Base-by-base conservation (phyloP, 805 yeast species). In the Starmerella vaccinii region DNA sequence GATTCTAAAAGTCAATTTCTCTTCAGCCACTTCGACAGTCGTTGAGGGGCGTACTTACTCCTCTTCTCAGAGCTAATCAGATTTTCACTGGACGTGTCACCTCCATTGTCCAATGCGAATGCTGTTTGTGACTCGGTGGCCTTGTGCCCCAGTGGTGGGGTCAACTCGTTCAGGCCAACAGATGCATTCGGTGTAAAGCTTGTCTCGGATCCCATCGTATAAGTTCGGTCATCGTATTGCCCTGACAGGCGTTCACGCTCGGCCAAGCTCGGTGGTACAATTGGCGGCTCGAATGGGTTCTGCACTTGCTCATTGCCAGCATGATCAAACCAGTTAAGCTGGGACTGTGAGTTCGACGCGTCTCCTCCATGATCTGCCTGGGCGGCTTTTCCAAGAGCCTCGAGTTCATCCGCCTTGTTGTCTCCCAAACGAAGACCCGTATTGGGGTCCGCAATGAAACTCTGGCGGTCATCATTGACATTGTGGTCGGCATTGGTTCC, bases 381-480 rank as follows among this genome's bases (percentile, higher is more conserved):
- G 4, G 94, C 95, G n/a, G 88, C 85, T 15, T 71, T 63, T 53
- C 95, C 95, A 54, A 86, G 72, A 2, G 89, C 95, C 37, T 80
- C 61, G 53, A 85, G 71, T 52, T 67, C 72, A 38, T 62, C 68
- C 37, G 62, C 65, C 13, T 57, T 62, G 38, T 57, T 57, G 35
- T 47, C 39, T 4, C 48, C 41, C 13, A 29, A 45, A 6, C 43
- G 29, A 19, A 39, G 8, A 1, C 43, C 43, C 3, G 50, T 52
- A n/a, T 35, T 19, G 30, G 59, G 56, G 42, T 62, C 65, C 41
- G 57, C 53, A 41, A 67, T 61, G 79, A 89, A 89, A 9, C 95
- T 86, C 21, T 87, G 80, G 76, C 97, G 80, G 66, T 89, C 96
- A 68, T 89, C 97, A 61, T 74, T 81, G 10, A 95, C 94, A 12